phyloP scores from a whole-genome alignment of 73 alveolate species.

The Paramecium pentaurelia region DNA sequence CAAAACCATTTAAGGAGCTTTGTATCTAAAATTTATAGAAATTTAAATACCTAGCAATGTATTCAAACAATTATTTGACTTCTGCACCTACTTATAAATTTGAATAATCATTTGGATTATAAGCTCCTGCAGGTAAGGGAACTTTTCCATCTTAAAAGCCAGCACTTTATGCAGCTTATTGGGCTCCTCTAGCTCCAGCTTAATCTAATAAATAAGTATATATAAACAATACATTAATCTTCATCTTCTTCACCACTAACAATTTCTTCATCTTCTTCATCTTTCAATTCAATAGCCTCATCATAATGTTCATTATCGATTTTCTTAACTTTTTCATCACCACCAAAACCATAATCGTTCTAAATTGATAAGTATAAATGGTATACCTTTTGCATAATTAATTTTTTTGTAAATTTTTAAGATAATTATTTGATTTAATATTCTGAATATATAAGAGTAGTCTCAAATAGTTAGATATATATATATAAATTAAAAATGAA shows the following conservation, averaged over 20 bases:
- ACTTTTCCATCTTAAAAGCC: conserved; percentile 49
- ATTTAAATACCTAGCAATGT: conserved; percentile 55
- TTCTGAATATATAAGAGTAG: background rate
- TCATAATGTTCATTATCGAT: conserved; percentile 59
- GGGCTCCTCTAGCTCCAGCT: conserved; percentile 16
- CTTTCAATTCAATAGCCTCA: conserved; percentile 57
- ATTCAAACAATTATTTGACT: conserved; percentile 77
- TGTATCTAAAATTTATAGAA: conserved; percentile 61
- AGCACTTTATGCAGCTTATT: conserved; percentile 42
- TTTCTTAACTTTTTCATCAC: conserved; percentile 40
- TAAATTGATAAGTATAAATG: background rate
- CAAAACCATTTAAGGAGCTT: conserved; percentile 89
- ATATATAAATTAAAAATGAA: background rate
- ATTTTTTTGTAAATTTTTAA: background rate
- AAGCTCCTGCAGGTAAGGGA: conserved; percentile 72
- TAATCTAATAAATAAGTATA: background rate
- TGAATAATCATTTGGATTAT: conserved; percentile 86
- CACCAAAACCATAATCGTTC: conserved; percentile 29
- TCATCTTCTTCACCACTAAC: conserved; percentile 48
- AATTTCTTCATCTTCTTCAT: conserved; percentile 57
- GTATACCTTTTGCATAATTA: background rate
- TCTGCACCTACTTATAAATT: conserved; percentile 76
- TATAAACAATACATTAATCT: background rate
- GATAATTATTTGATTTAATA: background rate
- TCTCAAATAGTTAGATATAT: background rate